A percentile compares a stretch with the other conserved stretches of the same genome.
Evolutionary conservation across 331 rosid genomes (phyloP).

Genomic region (Cydonia oblonga): DNA sequence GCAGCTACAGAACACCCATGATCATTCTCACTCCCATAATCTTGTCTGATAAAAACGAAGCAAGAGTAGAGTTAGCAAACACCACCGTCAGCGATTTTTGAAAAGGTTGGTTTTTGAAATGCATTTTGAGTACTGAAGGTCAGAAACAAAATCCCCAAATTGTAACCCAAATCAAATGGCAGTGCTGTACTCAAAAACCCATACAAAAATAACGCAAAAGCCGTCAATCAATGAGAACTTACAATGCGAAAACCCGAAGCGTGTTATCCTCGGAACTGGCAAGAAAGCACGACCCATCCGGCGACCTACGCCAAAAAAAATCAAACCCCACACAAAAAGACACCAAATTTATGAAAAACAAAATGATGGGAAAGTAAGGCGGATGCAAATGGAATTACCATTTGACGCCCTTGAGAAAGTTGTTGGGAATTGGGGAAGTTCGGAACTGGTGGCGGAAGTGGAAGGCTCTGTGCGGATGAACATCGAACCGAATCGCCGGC

Average conservation of each 20-base stretch:
- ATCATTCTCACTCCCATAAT: conserved; percentile 20
- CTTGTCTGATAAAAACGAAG: conserved; percentile 41
- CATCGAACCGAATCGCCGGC: conserved; percentile 51
- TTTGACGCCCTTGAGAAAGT: conserved; percentile 73
- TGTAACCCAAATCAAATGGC: background rate
- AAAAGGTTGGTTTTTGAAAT: background rate
- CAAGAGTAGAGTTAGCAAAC: background rate
- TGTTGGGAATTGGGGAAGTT: conserved; percentile 61
- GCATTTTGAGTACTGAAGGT: background rate
- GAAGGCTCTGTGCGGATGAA: conserved; percentile 51
- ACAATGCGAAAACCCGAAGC: conserved; percentile 62
- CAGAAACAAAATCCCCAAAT: background rate
- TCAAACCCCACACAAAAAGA: background rate
- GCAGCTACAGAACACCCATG: conserved; percentile 23
- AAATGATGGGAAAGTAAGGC: background rate
- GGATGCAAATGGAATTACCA: conserved; percentile 31
- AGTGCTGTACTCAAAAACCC: background rate
- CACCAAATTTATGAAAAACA: background rate
- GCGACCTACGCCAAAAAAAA: conserved; percentile 44
- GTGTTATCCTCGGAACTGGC: conserved; percentile 72
- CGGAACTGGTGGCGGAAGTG: conserved; percentile 70
- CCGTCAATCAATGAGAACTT: background rate
- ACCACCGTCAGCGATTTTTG: background rate
- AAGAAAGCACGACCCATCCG: conserved; percentile 84
- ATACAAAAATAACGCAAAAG: no score